Evolutionary conservation across 164 flowering plant genomes (phyloP).

Genomic region (Cinnamomum chago): DNA sequence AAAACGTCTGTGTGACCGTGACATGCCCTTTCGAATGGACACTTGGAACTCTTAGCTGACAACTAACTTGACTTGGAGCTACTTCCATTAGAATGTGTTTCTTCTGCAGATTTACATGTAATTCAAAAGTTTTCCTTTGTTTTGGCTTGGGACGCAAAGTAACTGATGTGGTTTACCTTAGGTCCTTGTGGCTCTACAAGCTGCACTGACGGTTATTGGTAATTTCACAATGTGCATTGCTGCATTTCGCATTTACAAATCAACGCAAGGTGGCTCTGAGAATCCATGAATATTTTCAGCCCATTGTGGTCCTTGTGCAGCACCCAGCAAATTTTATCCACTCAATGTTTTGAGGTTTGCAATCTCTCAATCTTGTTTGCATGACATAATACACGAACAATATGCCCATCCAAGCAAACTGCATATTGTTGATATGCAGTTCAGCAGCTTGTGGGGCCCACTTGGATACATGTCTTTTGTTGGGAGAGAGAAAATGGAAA

Average conservation of each 20-base stretch:
- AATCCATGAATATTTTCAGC: conserved; percentile 17
- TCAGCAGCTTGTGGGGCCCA: not conserved
- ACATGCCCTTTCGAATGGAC: too few relatives aligned
- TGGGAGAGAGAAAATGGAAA: too few relatives aligned
- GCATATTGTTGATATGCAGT: too few relatives aligned
- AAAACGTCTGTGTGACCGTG: not conserved
- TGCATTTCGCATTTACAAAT: conserved; percentile 78
- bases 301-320: not conserved
- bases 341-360: not conserved
- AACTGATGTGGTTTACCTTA: conserved; percentile 16
- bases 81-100: too few relatives aligned
- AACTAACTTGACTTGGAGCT: not conserved
- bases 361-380: not conserved
- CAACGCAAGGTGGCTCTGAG: conserved; percentile 41
- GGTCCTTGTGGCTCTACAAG: conserved; percentile 95
- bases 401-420: too few relatives aligned
- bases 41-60: not conserved
- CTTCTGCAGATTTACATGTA: not conserved
- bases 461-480: too few relatives aligned
- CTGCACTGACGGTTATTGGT: conserved; percentile 82
- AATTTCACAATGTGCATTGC: conserved; percentile 91
- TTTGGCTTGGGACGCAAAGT: not conserved
- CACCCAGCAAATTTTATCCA: not conserved
- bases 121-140: not conserved
- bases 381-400: not conserved